These are phyloP conservation scores for Microbotryum violaceum DNA, from an alignment of 1,284 basidiomycete species.

Conservation along the genomic window DNA sequence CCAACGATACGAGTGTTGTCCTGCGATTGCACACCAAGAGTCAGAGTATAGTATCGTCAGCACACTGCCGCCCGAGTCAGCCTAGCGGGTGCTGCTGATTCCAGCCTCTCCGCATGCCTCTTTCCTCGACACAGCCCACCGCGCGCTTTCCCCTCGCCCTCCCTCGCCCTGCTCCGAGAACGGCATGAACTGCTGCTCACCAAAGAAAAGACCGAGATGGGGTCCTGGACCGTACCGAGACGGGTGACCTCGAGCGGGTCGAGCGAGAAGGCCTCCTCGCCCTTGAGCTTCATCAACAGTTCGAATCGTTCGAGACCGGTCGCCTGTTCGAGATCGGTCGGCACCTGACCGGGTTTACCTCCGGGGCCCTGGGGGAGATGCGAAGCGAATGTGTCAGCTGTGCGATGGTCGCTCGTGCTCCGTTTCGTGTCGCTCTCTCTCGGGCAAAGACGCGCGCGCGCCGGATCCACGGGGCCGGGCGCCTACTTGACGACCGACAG, in stretches of 20 bases:
- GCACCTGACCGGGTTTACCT: conserved; percentile 65
- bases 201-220: conserved; percentile 77
- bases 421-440: background rate
- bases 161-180: background rate
- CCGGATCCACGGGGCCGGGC: background rate
- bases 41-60: background rate
- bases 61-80: background rate
- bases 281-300: conserved; percentile 78
- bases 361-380: conserved; percentile 68
- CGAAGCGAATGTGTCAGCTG: conserved; percentile 35
- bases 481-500: background rate
- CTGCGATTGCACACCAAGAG: conserved; percentile 44
- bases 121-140: too few species aligned
- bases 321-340: conserved; percentile 79
- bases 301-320: conserved; percentile 93
- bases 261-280: conserved; percentile 84
- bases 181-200: conserved; percentile 49
- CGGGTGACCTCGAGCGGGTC: conserved; percentile 76
- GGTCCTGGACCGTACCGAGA: conserved; percentile 78
- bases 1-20: conserved; percentile 72
- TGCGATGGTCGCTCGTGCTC: background rate
- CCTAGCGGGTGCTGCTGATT: too few species aligned
- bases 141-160: too few species aligned
- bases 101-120: background rate
- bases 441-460: background rate